phyloP scores from a whole-genome alignment of 176 grass and related monocot genomes.

The Tillandsia fasciculata region DNA sequence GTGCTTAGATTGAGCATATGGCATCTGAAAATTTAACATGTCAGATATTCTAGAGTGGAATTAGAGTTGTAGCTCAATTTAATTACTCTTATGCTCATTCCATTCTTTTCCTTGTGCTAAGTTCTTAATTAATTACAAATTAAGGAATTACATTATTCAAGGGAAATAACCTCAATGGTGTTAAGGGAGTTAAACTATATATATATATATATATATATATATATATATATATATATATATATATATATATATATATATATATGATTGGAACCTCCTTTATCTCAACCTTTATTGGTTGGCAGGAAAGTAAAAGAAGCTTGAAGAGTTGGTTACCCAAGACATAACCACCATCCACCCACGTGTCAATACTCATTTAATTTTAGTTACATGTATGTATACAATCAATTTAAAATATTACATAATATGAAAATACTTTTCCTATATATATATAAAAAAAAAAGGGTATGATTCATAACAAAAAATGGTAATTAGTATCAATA shows the following conservation, averaged over 20 bases:
- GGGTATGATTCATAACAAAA: no score
- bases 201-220: no score
- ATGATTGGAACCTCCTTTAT: conserved; percentile 6
- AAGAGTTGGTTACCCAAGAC: not conserved
- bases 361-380: no score
- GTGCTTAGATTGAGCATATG: no score
- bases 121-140: not conserved
- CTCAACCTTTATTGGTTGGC: conserved; percentile 22
- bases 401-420: not conserved
- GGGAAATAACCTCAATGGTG: not conserved
- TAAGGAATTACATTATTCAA: not conserved
- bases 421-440: not conserved
- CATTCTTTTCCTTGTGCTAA: not conserved
- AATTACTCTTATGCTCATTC: not conserved
- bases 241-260: no score
- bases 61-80: no score
- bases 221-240: not conserved
- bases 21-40: no score
- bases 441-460: no score
- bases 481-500: no score
- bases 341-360: not conserved
- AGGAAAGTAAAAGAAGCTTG: conserved; percentile 10
- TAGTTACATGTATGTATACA: no score
- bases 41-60: no score
- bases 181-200: not conserved